These are phyloP conservation scores for Pythium sukuiense DNA, from an alignment of 352 stramenopile genomes.

Conservation along the genomic window DNA sequence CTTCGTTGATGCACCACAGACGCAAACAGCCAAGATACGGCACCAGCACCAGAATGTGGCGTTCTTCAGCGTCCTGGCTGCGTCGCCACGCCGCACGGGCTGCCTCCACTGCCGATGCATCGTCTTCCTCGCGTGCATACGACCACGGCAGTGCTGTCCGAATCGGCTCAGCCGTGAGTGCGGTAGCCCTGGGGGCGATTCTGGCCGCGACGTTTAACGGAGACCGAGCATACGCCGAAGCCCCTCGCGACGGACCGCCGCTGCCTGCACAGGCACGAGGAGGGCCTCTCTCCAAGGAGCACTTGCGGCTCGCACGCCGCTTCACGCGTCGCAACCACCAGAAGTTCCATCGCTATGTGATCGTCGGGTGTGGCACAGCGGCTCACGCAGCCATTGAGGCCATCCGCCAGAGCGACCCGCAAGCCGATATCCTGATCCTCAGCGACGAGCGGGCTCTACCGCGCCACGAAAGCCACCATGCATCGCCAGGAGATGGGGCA, in stretches of 20 bases:
- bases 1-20: constrained; percentile 3
- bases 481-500: constrained; percentile 27
- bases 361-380: constrained; percentile 86
- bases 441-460: constrained; percentile 76
- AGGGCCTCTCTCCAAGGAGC: constrained; percentile 19
- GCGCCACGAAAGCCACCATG: constrained; percentile 41
- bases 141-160: not conserved
- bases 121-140: constrained; percentile 4
- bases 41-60: constrained; percentile 15
- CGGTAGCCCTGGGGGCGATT: constrained; percentile 8
- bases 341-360: constrained; percentile 87
- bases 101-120: not conserved
- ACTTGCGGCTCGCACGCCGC: constrained; percentile 46
- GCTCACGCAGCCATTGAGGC: constrained; percentile 91
- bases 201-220: not conserved
- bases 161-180: constrained; percentile 11
- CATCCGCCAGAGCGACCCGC: constrained; percentile 77
- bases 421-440: constrained; percentile 88
- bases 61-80: constrained; percentile 14
- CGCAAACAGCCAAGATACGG: constrained; percentile 6
- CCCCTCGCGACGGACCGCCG: constrained; percentile 3
- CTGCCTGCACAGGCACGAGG: not conserved
- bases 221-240: not conserved
- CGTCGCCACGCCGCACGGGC: constrained; percentile 14
- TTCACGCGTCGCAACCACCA: constrained; percentile 73